Evolutionary conservation across 2,329 filamentous ascomycete genomes (phyloP), one percentile per base, ranked within the genome.

Genomic region (Trichoderma arundinaceum): DNA sequence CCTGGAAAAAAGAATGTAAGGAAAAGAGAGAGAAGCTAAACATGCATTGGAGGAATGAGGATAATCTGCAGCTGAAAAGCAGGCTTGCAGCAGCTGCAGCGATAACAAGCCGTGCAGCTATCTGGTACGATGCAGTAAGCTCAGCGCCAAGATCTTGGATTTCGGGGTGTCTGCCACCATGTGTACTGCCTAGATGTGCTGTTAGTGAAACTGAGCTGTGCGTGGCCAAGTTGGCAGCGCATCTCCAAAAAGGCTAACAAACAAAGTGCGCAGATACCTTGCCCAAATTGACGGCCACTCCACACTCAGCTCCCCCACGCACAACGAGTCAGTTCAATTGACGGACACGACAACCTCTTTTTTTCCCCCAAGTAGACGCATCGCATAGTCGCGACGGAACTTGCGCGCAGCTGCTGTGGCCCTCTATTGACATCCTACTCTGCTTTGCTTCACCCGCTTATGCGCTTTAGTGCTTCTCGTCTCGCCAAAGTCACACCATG

Each of bases 401-500:
- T 5, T 46, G 48, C 53, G 33, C n/a, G 49, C 19, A 54, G 12
- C 60, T 63, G 17, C 49, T 46, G 39, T 22, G 46, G 9, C 32
- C 35, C 39, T 35, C 7, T 15, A 2, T 4, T 39, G 41, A 52
- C 56, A 64, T n/a, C 66, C 57, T 68, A 56, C 65, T 69, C 67
- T 67, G 4, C 33, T 52, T 33, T 38, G 4, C 7, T 5, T 28
- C 17, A 28, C n/a, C 41, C 8, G 8, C 38, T 9, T 19, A n/a
- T 63, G 28, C 32, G 17, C 39, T 32, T 39, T 17, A 41, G 33
- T 28, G 56, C 19, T 35, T n/a, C 32, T 28, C 28, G n/a, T 46
- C 43, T 22, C 43, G 28, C 15, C 33, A 3, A 28, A 32, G 35
- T 35, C 38, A 51, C 70, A 73, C 68, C 54, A 78, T 77, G 76